Evolutionary conservation across 306 rosid genomes (phyloP), one percentile per base, ranked within the genome.

Genomic region (Prunus salicina): DNA sequence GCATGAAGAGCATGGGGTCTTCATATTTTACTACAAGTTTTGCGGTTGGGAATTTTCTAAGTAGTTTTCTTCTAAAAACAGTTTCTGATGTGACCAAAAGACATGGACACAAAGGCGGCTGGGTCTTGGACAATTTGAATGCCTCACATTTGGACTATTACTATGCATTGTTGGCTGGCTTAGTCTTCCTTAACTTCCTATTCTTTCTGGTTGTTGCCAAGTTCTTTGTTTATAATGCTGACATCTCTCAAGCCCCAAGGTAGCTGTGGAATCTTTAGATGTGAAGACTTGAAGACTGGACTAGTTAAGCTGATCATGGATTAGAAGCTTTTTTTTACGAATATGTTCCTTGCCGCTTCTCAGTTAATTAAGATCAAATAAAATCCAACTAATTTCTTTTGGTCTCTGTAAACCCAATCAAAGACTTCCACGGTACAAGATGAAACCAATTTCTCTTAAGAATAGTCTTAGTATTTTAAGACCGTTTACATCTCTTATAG

Each of bases 51-150:
- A 74, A 83, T 70, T 89, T 93, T 57, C 81, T 93, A 1, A 80
- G 91, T 72, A 91, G 83, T 71, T 82, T 86, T 56, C 32, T 91
- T 52, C 83, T 93, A 8, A 56, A 85, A 4, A 82, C 88, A 22
- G 90, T 88, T 64, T 82, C 93, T 14, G 76, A 89, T 68, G 13
- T 81, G 71, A 85, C 98, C 47, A n/a, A 82, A 80, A 85, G 83
- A 70, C 3, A 83, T 53, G 89, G 87, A 38, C 43, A 38, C 64
- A 24, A 24, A 30, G 92, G 96, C 70, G 93, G 96, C 64, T 91
- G 98, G 97, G 20, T 91, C 80, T 77, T 85, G 86, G 81, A 91
- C 64, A 93, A 89, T 73, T 47, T 89, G 13, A 93, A 93, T 27
- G 70, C 77, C 19, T 89, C 96, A 5, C 96, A 30, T 82, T 82